These are phyloP conservation scores for Dendrothele bispora DNA, from an alignment of 768 basidiomycete genomes.

Conservation along the genomic window DNA sequence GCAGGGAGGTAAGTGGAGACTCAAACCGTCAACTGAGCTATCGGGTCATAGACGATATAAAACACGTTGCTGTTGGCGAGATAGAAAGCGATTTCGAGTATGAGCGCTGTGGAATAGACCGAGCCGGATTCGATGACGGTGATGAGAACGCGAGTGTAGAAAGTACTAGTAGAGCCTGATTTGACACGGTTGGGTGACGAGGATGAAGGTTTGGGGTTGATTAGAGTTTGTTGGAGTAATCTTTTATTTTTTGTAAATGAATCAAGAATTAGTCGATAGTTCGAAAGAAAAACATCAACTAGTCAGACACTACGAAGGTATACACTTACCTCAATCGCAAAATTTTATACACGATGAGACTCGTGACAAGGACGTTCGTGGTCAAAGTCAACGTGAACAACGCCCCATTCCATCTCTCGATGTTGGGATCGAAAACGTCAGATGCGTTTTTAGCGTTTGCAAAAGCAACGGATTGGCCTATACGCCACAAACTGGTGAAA, in stretches of 20 bases:
- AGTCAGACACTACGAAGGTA: too few relatives aligned
- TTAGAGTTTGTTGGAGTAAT: neutral
- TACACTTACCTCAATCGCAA: too few relatives aligned
- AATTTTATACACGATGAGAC: slow-evolving; percentile 23
- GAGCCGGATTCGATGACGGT: slow-evolving; percentile 26
- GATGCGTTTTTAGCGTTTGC: slow-evolving; percentile 20
- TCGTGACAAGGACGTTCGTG: slow-evolving; percentile 26
- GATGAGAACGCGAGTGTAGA: slow-evolving; percentile 22
- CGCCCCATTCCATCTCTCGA: slow-evolving; percentile 30
- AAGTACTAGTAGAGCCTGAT: slow-evolving; percentile 7
- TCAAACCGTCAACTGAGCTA: too few relatives aligned
- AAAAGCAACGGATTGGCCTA: slow-evolving; percentile 26
- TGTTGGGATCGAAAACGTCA: slow-evolving; percentile 26
- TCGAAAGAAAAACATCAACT: too few relatives aligned
- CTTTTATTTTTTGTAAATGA: neutral
- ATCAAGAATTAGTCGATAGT: neutral
- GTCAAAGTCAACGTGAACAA: slow-evolving; percentile 30
- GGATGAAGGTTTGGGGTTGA: neutral
- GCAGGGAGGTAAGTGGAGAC: too few relatives aligned
- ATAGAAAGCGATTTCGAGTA: slow-evolving; percentile 28
- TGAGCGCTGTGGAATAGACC: slow-evolving; percentile 26
- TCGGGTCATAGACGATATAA: slow-evolving; percentile 31
- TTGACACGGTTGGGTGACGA: slow-evolving; percentile 20
- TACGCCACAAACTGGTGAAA: too few relatives aligned
- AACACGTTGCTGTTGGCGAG: slow-evolving; percentile 25